Base-by-base conservation (phyloP, 148 eudicot genomes). In the Agrostemma githago region DNA sequence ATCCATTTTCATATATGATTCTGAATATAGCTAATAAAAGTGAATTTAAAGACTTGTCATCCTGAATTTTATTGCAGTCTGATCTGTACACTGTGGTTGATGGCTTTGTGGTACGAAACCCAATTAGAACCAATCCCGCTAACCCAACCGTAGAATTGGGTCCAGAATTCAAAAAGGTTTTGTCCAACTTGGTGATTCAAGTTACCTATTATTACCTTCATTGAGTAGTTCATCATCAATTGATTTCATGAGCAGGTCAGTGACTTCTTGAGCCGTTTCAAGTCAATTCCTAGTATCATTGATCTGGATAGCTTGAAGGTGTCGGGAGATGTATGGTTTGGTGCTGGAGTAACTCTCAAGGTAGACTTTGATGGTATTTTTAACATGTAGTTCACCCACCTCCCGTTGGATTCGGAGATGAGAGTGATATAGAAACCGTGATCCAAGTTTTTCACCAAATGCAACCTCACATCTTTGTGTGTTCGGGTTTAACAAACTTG, bases 61-160 rank as follows among this genome's bases (percentile, higher is more conserved):
- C 19, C 40, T 53, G 40, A 14, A 37, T 38, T 62, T 73, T 48
- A 65, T 60, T 85, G 59, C 89, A 95, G 99, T 95, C 99, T 53
- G 97, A 95, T 83, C 97, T 95, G 59, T 95, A 95, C 86, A 95
- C 93, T 39, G 83, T 92, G 83, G 68, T 69, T 39, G 90, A 86
- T 74, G 97, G 97, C 68, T 92, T 84, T 75, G 96, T 95, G 74
- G 78, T 39, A 48, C 88, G 99, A 78, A 95, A 92, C 73, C 73
- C 76, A 48, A 94, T 88, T 44, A 89, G 99, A 79, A 71, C 84
- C 68, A 88, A 85, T 79, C 94, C 97, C 37, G 87, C 86, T 20
- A 95, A 92, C 80, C 99, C 99, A 75, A 75, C 99, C n/a, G 89
- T 95, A 61, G 99, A 95, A 62, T 76, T 95, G 82, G 99, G 99